Conservation (phyloP, 306 rosid genomes). For the Cercis canadensis region DNA sequence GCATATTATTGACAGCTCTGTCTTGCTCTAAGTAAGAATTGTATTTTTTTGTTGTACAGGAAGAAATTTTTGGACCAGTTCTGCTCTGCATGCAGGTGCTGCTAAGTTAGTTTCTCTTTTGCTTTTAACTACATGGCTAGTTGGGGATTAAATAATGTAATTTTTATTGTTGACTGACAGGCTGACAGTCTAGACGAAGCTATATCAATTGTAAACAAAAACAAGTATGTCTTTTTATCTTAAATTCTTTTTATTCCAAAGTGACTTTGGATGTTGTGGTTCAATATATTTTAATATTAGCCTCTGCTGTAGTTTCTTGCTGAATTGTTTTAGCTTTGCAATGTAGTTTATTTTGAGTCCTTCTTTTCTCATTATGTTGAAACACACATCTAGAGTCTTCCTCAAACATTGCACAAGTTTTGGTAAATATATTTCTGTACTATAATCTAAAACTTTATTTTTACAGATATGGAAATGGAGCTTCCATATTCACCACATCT, state of each 20-base stretch:
- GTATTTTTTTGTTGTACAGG: slow-evolving; percentile 53
- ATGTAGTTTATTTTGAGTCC: slow-evolving; percentile 1
- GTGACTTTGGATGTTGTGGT: slow-evolving; percentile 20
- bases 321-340: neutral
- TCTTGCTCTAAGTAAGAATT: slow-evolving; percentile 11
- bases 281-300: neutral
- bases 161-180: slow-evolving; percentile 47
- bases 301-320: neutral
- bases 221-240: slow-evolving; percentile 49
- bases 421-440: slow-evolving; percentile 1
- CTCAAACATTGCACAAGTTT: slow-evolving; percentile 4
- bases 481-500: slow-evolving; percentile 69
- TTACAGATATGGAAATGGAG: slow-evolving; percentile 56
- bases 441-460: neutral
- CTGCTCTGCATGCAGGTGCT: slow-evolving; percentile 76
- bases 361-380: neutral
- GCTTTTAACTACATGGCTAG: slow-evolving; percentile 4
- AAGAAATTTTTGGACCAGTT: slow-evolving; percentile 76
- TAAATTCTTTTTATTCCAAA: slow-evolving; percentile 2
- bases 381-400: neutral
- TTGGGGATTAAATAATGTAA: slow-evolving; percentile 17
- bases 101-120: slow-evolving; percentile 14
- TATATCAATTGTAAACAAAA: slow-evolving; percentile 64
- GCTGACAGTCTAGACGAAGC: slow-evolving; percentile 74
- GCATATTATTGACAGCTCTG: slow-evolving; percentile 44